These are phyloP conservation scores for Sherardia arvensis DNA, from an alignment of 257 asterid species.

Conservation along the genomic window DNA sequence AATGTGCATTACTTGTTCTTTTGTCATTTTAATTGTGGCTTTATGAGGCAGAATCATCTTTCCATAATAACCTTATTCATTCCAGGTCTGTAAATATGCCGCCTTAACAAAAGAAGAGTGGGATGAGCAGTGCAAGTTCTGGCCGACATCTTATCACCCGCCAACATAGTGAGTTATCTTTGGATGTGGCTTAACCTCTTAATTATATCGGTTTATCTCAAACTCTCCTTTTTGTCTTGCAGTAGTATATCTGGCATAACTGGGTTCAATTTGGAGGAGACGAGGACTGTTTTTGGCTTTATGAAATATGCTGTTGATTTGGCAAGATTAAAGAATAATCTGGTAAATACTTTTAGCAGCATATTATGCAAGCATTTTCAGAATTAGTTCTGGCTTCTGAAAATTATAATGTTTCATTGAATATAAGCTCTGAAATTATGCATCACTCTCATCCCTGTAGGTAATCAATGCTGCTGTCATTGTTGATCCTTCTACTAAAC, in stretches of 20 bases:
- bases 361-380: neutral
- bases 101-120: slow-evolving; percentile 89
- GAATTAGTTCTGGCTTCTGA: neutral
- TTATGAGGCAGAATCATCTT: neutral
- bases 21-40: neutral
- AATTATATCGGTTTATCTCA: neutral
- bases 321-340: slow-evolving; percentile 45
- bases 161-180: slow-evolving; percentile 62
- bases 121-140: slow-evolving; percentile 89
- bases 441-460: slow-evolving; percentile 23
- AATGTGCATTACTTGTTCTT: neutral
- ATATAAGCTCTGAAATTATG: neutral
- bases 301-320: slow-evolving; percentile 54
- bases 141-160: slow-evolving; percentile 98
- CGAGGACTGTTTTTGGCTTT: slow-evolving; percentile 44
- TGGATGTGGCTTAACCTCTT: neutral
- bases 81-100: slow-evolving; percentile 78
- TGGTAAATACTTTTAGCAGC: slow-evolving; percentile 29
- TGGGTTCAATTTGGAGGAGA: slow-evolving; percentile 72
- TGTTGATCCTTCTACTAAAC: slow-evolving; percentile 71
- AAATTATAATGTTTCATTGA: neutral
- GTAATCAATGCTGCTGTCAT: slow-evolving; percentile 85
- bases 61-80: slow-evolving; percentile 7
- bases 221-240: slow-evolving; percentile 20
- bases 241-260: slow-evolving; percentile 84